Evolutionary conservation across 805 yeast species (phyloP), one percentile per base, ranked within the genome.

Genomic region (Candida parachauliodes): DNA sequence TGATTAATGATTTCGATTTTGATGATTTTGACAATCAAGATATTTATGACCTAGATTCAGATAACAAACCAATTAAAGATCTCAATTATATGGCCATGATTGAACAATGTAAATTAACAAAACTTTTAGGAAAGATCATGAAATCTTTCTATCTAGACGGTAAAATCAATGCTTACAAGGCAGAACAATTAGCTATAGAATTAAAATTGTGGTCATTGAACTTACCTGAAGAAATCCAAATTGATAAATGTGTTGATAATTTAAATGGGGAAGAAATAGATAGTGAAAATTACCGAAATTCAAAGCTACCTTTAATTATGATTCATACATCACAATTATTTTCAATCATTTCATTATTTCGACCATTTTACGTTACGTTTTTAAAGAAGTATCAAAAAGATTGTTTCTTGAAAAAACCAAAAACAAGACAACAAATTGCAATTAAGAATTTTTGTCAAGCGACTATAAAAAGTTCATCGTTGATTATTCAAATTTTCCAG

Each of bases 311-410:
- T 2, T 37, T 42, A 24, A 40, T 63, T 2, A 49, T 34, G 5
- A 20, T 66, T 3, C 70, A 69, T 45, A 47, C 65, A 5, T 50
- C 57, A 5, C 63, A 67, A 30, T 48, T 68, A 12, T 57, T 56
- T 42, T 63, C 61, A 0, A 57, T 65, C 8, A 48, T 63, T 16
- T 36, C 68, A 20, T 46, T 70, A n/a, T 52, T 70, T 28, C 52
- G 69, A 16, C 74, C 76, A 7, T 68, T 68, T 39, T 65, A 64
- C 50, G 58, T 65, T 44, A 17, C 34, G 8, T 32, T 32, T 12
- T 8, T 11, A 12, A 28, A 34, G 41, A 36, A 32, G 24, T 28
- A 14, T 17, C 27, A 23, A 27, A 32, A 20, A 15, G 22, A 15
- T 15, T 24, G 12, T 16, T n/a, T 21, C 5, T 8, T 8, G 3